phyloP scores from a whole-genome alignment of 495 filamentous ascomycete species.

The Cercophora scortea region DNA sequence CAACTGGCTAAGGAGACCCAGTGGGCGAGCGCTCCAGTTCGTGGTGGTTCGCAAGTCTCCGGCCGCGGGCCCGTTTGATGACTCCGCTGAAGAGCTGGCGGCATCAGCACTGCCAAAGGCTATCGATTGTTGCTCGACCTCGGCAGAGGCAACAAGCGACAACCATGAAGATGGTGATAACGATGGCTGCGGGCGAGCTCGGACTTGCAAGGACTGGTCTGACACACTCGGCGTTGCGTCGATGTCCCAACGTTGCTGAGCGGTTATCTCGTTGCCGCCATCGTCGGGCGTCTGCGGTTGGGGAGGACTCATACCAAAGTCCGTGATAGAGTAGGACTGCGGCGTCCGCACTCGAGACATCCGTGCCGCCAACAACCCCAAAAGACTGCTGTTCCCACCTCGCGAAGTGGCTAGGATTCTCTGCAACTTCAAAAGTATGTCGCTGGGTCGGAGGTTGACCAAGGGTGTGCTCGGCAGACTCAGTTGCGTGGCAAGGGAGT shows the following conservation, averaged over 20 bases:
- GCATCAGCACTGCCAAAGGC: neutral
- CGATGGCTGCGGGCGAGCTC: neutral
- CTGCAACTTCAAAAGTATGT: conserved; percentile 25
- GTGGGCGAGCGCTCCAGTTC: neutral
- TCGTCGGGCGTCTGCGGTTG: conserved; percentile 3
- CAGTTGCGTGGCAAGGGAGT: conserved; percentile 28
- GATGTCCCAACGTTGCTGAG: neutral
- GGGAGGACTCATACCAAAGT: neutral
- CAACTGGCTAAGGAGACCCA: neutral
- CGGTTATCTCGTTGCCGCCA: neutral
- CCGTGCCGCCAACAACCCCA: conserved; percentile 21
- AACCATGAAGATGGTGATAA: conserved; percentile 6
- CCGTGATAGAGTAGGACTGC: neutral
- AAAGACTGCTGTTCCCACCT: conserved; percentile 26
- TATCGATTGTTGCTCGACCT: conserved; percentile 7
- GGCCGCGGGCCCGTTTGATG: neutral
- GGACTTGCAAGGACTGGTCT: neutral
- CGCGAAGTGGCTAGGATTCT: conserved; percentile 26
- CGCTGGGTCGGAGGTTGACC: conserved; percentile 16
- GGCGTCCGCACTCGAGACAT: conserved; percentile 12
- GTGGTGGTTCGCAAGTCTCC: neutral
- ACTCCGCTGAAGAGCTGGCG: neutral
- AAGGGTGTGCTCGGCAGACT: conserved; percentile 2
- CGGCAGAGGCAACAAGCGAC: conserved; percentile 10
- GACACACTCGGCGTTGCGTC: neutral